Base-by-base conservation (phyloP, 192 early-diverging fungal species). In the Neocallimastix lanati region DNA sequence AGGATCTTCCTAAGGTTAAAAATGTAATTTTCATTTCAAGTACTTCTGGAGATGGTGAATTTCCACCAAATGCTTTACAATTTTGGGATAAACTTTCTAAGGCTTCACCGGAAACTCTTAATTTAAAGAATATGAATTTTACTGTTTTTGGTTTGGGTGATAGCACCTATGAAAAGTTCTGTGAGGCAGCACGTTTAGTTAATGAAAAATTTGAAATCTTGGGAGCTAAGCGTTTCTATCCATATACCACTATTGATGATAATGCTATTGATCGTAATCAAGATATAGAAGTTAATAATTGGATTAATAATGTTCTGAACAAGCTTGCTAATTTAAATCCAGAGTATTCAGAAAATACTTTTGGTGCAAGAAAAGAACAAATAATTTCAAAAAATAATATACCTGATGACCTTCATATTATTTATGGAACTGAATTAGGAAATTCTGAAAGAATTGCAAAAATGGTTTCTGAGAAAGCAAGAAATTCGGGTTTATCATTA, bases 11-110 rank as follows among this genome's bases (percentile, higher is more conserved):
- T 28, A 84, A 87, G 58, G 94, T 95, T 84, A 88, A 88, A 79
- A 92, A 93, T 29, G 89, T 97, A 12, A 90, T 94, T 25, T 87
- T 94, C 83, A 85, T 93, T 11, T 85, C 93, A 76, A 92, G 90
- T 78, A 97, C 96, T 16, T 96, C 96, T 38, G 96, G 96, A 28
- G 96, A 98, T 85, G 96, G 96, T 85, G 97, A 98, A 89, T 92
- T 97, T 80, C 97, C 97, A 1, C 91, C 92, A 81, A 96, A 96
- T 82, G 86, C 89, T 16, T 93, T 93, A 82, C 94, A 98, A 85
- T 94, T 94, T 81, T 94, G 92, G 91, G 93, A 93, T 86, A 86
- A 85, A 13, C 86, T 98, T 78, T 86, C 88, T 77, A 82, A 85
- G 2, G 85, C 91, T n/a, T 87, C 88, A 28, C 83, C 83, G 77